Conservation (phyloP, 768 basidiomycete species). For the Podaxis rugospora region DNA sequence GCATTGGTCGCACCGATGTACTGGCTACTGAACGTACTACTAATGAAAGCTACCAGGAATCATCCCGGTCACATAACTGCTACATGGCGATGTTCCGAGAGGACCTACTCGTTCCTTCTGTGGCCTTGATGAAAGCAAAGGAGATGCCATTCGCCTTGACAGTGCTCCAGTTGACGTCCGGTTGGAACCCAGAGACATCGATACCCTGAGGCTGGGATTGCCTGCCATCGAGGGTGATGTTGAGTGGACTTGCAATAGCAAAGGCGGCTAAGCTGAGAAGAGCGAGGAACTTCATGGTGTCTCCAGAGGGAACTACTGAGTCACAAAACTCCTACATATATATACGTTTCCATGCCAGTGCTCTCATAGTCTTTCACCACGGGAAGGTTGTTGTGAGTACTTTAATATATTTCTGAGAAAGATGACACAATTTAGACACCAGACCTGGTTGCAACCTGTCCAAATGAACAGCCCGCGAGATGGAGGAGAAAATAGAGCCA, state of each 20-base stretch:
- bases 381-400: not conserved
- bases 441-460: not conserved
- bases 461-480: not conserved
- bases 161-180: conserved; percentile 45
- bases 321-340: not conserved
- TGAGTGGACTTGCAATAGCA: not conserved
- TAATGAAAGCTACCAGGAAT: not conserved
- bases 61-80: not conserved
- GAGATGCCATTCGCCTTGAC: conserved; percentile 47
- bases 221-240: not conserved
- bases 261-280: not conserved
- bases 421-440: not conserved
- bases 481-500: not conserved
- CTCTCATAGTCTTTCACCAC: not conserved
- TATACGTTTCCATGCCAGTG: conserved; percentile 1
- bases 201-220: conserved; percentile 38
- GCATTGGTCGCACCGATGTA: conserved; percentile 54
- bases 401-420: not conserved
- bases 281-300: not conserved
- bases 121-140: conserved; percentile 67
- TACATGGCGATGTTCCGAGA: not conserved
- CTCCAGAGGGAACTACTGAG: not conserved
- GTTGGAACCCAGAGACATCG: conserved; percentile 51
- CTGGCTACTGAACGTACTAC: conserved; percentile 40
- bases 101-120: conserved; percentile 50